Evolutionary conservation across 2,329 filamentous ascomycete genomes (phyloP).

Genomic region (Fusarium palustre): DNA sequence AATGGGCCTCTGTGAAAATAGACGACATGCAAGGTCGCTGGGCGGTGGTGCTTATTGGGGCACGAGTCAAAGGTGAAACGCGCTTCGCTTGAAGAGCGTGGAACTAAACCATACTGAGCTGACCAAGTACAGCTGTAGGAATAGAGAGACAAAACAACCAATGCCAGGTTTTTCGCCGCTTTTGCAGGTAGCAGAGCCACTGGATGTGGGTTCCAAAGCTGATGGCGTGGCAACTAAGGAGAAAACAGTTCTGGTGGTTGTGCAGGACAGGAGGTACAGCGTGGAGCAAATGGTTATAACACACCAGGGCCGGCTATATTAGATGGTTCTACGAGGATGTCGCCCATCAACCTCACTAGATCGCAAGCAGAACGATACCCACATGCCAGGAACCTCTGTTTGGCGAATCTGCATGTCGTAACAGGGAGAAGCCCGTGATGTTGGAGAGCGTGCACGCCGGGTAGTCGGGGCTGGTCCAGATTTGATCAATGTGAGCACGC

Average conservation of each 20-base stretch:
- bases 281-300: conserved; percentile 48
- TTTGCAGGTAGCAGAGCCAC: conserved; percentile 30
- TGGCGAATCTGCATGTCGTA: conserved; percentile 39
- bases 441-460: conserved; percentile 36
- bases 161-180: conserved; percentile 34
- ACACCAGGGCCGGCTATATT: conserved; percentile 49
- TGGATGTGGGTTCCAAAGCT: conserved; percentile 37
- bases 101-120: conserved; percentile 44
- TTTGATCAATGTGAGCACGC: conserved; percentile 43
- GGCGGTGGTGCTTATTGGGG: conserved; percentile 44
- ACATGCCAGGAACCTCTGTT: conserved; percentile 46
- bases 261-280: conserved; percentile 41
- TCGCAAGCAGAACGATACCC: conserved; percentile 45
- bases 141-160: conserved; percentile 31
- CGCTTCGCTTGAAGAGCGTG: conserved; percentile 44
- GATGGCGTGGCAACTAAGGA: conserved; percentile 46
- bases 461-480: conserved; percentile 40
- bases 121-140: conserved; percentile 37
- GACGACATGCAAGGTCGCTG: conserved; percentile 36
- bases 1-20: conserved; percentile 36
- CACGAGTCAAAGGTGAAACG: conserved; percentile 44
- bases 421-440: conserved; percentile 41
- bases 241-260: conserved; percentile 43
- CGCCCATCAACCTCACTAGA: conserved; percentile 41
- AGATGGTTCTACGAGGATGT: conserved; percentile 45